Conservation (phyloP, 164 flowering plant genomes). For the Tetrastigma voinierianum region DNA sequence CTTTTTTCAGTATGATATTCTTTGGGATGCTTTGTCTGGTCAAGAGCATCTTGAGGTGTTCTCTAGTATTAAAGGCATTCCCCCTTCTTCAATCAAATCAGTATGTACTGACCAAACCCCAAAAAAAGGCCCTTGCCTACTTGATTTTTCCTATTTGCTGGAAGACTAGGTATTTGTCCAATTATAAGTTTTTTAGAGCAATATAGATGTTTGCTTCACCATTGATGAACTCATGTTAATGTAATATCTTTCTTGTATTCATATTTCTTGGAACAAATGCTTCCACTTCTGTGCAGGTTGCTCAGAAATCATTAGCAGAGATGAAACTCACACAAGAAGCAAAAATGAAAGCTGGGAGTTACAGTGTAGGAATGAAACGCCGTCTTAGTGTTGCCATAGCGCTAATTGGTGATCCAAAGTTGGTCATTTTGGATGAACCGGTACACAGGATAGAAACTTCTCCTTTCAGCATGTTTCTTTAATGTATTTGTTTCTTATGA, state of each 20-base stretch:
- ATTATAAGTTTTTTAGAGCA: no score
- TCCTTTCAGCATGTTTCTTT: neutral
- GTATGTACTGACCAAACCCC: conserved; percentile 32
- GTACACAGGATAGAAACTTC: conserved; percentile 26
- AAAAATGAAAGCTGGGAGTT: conserved; percentile 78
- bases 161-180: no score
- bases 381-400: conserved; percentile 79
- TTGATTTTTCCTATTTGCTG: conserved; percentile 4
- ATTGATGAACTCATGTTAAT: neutral
- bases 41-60: conserved; percentile 87
- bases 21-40: conserved; percentile 88
- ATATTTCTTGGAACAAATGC: neutral
- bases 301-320: conserved; percentile 60
- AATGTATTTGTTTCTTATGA: neutral
- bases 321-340: conserved; percentile 70
- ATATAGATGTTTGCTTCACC: neutral
- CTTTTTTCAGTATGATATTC: conserved; percentile 70
- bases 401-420: conserved; percentile 68
- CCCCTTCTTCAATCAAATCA: conserved; percentile 55
- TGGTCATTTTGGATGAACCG: conserved; percentile 74
- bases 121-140: neutral
- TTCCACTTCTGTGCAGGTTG: conserved; percentile 39
- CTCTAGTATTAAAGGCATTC: conserved; percentile 86
- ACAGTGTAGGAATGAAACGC: conserved; percentile 98
- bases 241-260: no score